phyloP scores from a whole-genome alignment of 768 basidiomycete genomes.

The Mycena belliarum region DNA sequence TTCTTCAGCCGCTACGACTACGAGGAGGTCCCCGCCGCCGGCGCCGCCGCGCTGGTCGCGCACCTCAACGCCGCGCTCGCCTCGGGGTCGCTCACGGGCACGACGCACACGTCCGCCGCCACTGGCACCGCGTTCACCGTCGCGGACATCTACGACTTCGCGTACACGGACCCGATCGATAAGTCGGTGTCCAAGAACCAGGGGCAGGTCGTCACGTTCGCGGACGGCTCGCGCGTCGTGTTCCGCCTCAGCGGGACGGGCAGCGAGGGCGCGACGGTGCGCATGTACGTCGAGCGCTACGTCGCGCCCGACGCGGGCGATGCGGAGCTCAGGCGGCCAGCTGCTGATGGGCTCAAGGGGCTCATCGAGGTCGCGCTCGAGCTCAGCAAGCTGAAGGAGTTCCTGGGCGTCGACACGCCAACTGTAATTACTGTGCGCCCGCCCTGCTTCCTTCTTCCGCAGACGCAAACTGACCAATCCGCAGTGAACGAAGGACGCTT shows the following conservation, averaged over 20 bases:
- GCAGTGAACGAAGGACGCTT: conserved; percentile 1
- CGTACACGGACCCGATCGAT: conserved; percentile 99
- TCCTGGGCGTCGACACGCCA: conserved; percentile 85
- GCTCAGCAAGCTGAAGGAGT: conserved; percentile 82
- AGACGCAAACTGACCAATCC: background rate
- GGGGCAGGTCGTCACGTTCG: conserved; percentile 90
- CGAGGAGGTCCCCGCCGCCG: conserved; percentile 92
- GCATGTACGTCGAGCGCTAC: conserved; percentile 95
- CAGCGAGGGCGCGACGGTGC: conserved; percentile 92
- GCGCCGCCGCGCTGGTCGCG: conserved; percentile 83
- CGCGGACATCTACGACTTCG: conserved; percentile 79
- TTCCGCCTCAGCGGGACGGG: conserved; percentile 97
- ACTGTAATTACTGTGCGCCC: conserved; percentile 86
- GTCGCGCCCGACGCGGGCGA: conserved; percentile 69
- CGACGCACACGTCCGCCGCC: conserved; percentile 64
- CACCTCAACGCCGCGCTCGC: conserved; percentile 73
- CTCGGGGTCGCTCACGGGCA: conserved; percentile 66
- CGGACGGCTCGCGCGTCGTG: conserved; percentile 91
- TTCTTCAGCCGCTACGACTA: conserved; percentile 99
- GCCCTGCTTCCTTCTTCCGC: background rate
- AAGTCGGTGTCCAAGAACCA: conserved; percentile 91
- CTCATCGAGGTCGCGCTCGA: conserved; percentile 93
- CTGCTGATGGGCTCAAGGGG: conserved; percentile 89
- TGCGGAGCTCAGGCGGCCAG: conserved; percentile 68
- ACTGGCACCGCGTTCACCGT: conserved; percentile 76